Evolutionary conservation across 768 basidiomycete species (phyloP).

Genomic region (Termitomyces sp.): DNA sequence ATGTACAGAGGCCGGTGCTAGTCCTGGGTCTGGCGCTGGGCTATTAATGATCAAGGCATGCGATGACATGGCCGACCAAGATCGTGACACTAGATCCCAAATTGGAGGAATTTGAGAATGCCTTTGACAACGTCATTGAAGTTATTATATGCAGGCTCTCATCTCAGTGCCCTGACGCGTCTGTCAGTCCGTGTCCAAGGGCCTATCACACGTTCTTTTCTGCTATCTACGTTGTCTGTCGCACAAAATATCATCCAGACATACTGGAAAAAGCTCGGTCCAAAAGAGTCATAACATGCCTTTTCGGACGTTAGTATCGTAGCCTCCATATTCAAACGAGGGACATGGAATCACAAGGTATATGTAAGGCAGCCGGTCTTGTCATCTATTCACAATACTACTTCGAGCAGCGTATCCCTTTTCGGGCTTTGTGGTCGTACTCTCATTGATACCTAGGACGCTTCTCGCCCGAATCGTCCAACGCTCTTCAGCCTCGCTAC

Average conservation of each 20-base stretch:
- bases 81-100: not conserved
- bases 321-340: not conserved
- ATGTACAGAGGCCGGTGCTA: not conserved
- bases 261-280: not conserved
- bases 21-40: not conserved
- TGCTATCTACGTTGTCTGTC: not conserved
- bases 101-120: too few species aligned
- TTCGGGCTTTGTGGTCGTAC: not conserved
- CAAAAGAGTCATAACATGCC: not conserved
- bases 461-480: not conserved
- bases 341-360: not conserved
- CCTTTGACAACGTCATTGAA: not conserved
- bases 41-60: not conserved
- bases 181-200: not conserved
- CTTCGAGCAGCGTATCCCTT: not conserved
- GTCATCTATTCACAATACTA: not conserved
- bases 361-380: not conserved
- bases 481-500: not conserved
- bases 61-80: not conserved
- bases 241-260: not conserved
- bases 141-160: not conserved
- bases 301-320: not conserved
- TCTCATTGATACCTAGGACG: not conserved
- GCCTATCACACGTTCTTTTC: not conserved
- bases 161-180: not conserved